Evolutionary conservation across 495 filamentous ascomycete species (phyloP).

Genomic region (Acidomyces sp.): DNA sequence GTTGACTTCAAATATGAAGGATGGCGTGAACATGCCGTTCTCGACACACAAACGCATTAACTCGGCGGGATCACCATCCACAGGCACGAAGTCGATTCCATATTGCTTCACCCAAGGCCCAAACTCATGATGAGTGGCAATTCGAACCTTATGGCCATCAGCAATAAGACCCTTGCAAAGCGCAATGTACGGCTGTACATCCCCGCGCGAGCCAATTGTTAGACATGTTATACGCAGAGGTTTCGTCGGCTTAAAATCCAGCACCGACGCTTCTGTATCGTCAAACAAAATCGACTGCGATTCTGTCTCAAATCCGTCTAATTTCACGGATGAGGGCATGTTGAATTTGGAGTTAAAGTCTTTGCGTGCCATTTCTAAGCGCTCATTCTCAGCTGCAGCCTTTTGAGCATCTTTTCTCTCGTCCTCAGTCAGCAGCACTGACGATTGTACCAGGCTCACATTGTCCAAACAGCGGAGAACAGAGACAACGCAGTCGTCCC

Average conservation of each 20-base stretch:
- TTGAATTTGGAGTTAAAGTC: constrained; percentile 48
- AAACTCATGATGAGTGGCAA: constrained; percentile 89
- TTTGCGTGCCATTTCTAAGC: constrained; percentile 64
- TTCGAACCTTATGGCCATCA: constrained; percentile 75
- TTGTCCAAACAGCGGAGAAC: constrained; percentile 64
- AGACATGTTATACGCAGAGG: constrained; percentile 80
- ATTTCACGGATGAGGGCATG: constrained; percentile 36
- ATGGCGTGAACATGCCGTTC: constrained; percentile 92
- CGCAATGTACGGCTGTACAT: constrained; percentile 96
- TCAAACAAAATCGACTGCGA: constrained; percentile 73
- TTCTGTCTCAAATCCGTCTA: constrained; percentile 25
- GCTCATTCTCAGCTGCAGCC: constrained; percentile 69
- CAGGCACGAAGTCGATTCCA: constrained; percentile 80
- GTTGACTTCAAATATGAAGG: constrained; percentile 77
- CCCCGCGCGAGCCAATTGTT: constrained; percentile 89
- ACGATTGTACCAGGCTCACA: constrained; percentile 57
- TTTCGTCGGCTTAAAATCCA: constrained; percentile 84
- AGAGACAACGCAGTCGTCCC: constrained; percentile 81
- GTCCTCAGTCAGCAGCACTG: constrained; percentile 52
- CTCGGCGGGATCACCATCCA: constrained; percentile 86
- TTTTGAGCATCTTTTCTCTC: constrained; percentile 59
- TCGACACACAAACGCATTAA: constrained; percentile 93
- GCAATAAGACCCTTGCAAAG: constrained; percentile 80
- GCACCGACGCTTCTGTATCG: constrained; percentile 77
- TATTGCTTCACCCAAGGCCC: constrained; percentile 74